Percentiles rank a stretch among this genome's conserved stretches.
Evolutionary conservation across 1,284 basidiomycete genomes (phyloP).

Genomic region (Inonotus hispidus): DNA sequence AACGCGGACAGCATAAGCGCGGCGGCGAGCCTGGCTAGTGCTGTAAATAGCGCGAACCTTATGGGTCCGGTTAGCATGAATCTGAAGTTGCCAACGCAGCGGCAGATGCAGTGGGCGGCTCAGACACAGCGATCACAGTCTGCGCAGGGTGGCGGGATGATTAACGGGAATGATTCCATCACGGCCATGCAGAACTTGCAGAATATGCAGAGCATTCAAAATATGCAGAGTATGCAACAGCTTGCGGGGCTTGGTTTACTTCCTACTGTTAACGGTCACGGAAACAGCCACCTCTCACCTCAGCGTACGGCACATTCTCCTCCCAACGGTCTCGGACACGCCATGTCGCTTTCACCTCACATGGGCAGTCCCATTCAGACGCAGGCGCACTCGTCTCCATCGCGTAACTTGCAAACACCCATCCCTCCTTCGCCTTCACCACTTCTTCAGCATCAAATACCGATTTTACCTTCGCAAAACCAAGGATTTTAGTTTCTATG

Average conservation of each 20-base stretch:
- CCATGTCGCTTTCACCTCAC: slow-evolving; percentile 11
- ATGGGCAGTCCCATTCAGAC: slow-evolving; percentile 12
- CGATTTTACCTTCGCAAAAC: slow-evolving; percentile 13
- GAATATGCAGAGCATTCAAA: slow-evolving; percentile 3
- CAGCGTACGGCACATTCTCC: slow-evolving; percentile 12
- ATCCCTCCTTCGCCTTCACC: slow-evolving; percentile 17
- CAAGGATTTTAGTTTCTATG: slow-evolving; percentile 13
- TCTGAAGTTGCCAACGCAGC: slow-evolving; percentile 36
- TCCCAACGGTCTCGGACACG: slow-evolving; percentile 7
- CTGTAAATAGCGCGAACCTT: slow-evolving; percentile 32
- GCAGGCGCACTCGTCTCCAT: slow-evolving; percentile 14
- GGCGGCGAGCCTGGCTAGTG: slow-evolving; percentile 29
- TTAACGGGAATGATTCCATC: neutral
- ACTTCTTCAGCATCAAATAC: slow-evolving; percentile 16
- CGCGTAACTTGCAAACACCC: slow-evolving; percentile 17
- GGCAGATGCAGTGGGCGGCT: slow-evolving; percentile 39
- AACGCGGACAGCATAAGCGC: neutral
- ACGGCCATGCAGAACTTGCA: slow-evolving; percentile 6
- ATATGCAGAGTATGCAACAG: neutral
- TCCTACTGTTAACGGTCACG: slow-evolving; percentile 12
- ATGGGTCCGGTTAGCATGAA: slow-evolving; percentile 31
- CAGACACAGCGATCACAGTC: slow-evolving; percentile 17
- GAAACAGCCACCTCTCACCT: slow-evolving; percentile 15
- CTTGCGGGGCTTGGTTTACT: slow-evolving; percentile 7
- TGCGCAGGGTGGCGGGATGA: neutral